Base-by-base conservation (phyloP, 225 moss, liverwort and hornwort species). In the Polytrichum commune region DNA sequence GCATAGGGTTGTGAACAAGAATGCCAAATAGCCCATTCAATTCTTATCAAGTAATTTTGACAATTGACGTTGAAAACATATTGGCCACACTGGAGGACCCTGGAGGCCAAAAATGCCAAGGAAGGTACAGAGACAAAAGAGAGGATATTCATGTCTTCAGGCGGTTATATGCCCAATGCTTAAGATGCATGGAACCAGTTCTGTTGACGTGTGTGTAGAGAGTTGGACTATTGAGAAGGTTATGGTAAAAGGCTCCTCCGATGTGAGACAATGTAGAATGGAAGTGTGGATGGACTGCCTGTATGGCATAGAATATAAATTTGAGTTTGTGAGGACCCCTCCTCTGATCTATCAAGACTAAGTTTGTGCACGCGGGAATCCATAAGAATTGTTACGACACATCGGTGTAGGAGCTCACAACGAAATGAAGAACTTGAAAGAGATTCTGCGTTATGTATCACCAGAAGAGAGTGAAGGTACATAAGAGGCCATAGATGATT, bases 401-500 rank as follows among this genome's bases (percentile, higher is more conserved):
- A 24, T 24, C 16, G 22, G 58, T 58, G 22, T 58, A 58, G 24
- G 58, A 58, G 22, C 22, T 58, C 58, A 23, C 58, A 20, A 58
- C 20, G 58, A 24, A 58, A 88, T 88, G 83, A 93, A 92, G 81
- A 92, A 86, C 72, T 71, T 97, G 35, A 81, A 72, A 29, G 92
- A 97, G 77, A 74, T 90, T 79, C 79, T 97, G 70, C 85, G 90
- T 10, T 91, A 90, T 72, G 96, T 90, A n/a, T 88, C 93, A 24
- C 92, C 88, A 27, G 91, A 97, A 75, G 96, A 97, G 73, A 89
- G 91, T 38, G 92, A 92, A 91, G 93, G 96, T 94, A 87, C 35
- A 24, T 27, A 24, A 53, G 54, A 67, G 29, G 65, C n/a, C 70
- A 63, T 19, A 63, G 63, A 27, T 27, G 18, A 58, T 58, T 20